Evolutionary conservation across 495 filamentous ascomycete species (phyloP), one percentile per base, ranked within the genome.

Genomic region (Trichocladium antarcticum): DNA sequence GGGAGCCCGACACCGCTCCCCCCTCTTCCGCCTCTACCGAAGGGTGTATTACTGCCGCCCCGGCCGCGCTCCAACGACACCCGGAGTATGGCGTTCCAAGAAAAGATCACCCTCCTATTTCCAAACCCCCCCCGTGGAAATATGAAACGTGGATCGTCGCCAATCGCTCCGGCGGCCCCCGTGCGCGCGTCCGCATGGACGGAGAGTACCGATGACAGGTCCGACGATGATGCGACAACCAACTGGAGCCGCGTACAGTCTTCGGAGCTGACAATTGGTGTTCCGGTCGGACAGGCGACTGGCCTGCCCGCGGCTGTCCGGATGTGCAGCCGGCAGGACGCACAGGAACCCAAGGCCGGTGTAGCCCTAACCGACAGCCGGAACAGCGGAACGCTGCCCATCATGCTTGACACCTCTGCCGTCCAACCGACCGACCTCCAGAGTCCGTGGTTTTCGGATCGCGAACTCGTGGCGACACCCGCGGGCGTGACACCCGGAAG

Each of bases 71-170:
- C 72, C 2, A 74, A 72, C 48, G 60, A 69, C 43, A 73, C 70
- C 14, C 72, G 71, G 64, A 75, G 74, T 52, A 76, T 75, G 74
- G 74, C 74, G 1, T 64, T 74, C 22, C 61, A 75, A 17, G 74
- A 76, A 50, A 77, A 75, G 54, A 69, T 76, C 50, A 60, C 59
- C 14, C 52, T 73, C 11, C 55, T 77, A 16, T 77, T 74, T 50
- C 64, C 70, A 12, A 57, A 55, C 19, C 71, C 71, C 1, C 61
- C 66, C 4, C 69, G 61, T 36, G 61, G 6, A 59, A 59, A 2
- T 47, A 41, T 48, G 10, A 66, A 60, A 24, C 62, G 65, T 4
- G 62, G 61, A 43, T 72, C 71, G 11, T 60, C 59, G 0, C 67
- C 65, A 1, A 49, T 66, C 0, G 51, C 70, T 14, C 65, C 64